Percentiles rank a stretch among this genome's conserved stretches.
Evolutionary conservation across 495 filamentous ascomycete genomes (phyloP).

Genomic region (Chaetomium cochliodes): DNA sequence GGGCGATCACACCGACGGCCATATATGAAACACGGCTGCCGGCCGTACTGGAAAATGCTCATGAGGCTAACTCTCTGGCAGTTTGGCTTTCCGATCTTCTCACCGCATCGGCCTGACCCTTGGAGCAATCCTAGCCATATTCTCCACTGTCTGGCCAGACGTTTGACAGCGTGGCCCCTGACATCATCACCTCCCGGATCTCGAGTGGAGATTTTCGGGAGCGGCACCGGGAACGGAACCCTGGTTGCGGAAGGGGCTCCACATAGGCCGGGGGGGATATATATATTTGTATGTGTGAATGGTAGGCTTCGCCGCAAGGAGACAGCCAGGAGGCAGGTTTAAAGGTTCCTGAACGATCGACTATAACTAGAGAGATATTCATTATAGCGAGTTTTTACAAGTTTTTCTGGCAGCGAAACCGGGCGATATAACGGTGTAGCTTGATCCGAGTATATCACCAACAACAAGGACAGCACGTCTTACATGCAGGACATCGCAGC

Average conservation of each 20-base stretch:
- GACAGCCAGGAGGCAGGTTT: not conserved
- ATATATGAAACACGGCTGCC: not conserved
- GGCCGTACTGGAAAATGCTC: not conserved
- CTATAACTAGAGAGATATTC: no score
- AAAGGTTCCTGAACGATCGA: not conserved
- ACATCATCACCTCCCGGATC: not conserved
- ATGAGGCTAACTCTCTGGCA: not conserved
- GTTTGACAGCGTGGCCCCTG: constrained; percentile 9
- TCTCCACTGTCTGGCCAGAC: constrained; percentile 1
- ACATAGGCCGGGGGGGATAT: not conserved
- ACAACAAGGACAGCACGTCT: no score
- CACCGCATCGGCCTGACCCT: not conserved
- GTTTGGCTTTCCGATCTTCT: not conserved
- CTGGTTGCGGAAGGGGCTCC: not conserved
- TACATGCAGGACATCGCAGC: not conserved
- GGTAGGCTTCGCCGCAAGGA: not conserved
- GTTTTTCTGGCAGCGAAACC: no score
- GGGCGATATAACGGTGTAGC: no score
- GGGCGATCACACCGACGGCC: constrained; percentile 2
- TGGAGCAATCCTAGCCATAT: not conserved
- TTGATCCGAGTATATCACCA: no score
- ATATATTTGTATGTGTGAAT: not conserved
- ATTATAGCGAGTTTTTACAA: no score
- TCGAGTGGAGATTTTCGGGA: constrained; percentile 4
- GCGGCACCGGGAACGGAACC: not conserved